phyloP scores from a whole-genome alignment of 257 asterid genomes.

The Solanum medicagineum region DNA sequence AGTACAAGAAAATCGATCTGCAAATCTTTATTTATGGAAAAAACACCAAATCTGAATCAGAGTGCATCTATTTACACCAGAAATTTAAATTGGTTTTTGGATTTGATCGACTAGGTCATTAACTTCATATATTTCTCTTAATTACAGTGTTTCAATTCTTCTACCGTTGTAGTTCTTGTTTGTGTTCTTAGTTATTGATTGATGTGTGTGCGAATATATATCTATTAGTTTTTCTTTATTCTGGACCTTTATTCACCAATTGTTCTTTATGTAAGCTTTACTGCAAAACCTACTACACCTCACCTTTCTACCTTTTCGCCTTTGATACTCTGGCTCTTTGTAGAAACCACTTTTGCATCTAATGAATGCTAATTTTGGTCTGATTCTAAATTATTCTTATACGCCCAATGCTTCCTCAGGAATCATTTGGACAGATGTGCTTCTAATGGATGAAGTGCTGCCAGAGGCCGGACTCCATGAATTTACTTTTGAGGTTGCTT shows the following conservation, averaged over 20 bases:
- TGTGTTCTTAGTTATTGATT: not conserved
- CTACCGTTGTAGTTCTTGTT: not conserved
- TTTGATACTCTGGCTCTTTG: not conserved
- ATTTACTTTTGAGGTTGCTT: constrained; percentile 54
- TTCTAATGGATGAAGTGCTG: constrained; percentile 77
- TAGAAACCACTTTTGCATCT: not conserved
- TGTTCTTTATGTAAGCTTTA: not conserved
- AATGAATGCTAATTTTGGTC: not conserved
- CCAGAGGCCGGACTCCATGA: constrained; percentile 69
- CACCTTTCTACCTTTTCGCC: not conserved
- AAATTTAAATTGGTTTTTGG: not conserved
- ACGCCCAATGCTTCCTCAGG: constrained; percentile 24
- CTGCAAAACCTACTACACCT: not conserved
- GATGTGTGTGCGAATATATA: not conserved
- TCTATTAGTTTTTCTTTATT: not conserved
- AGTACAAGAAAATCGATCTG: not conserved
- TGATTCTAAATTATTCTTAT: not conserved
- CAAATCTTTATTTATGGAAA: not conserved
- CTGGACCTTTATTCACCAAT: not conserved
- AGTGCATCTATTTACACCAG: not conserved
- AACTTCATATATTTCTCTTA: not conserved
- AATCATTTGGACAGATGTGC: constrained; percentile 72
- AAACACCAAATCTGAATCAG: not conserved
- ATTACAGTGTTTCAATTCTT: not conserved
- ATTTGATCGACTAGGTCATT: not conserved